These are phyloP conservation scores for Zygosaccharomyces pseudobailii DNA, from an alignment of 1,139 yeast species.

Conservation along the genomic window DNA sequence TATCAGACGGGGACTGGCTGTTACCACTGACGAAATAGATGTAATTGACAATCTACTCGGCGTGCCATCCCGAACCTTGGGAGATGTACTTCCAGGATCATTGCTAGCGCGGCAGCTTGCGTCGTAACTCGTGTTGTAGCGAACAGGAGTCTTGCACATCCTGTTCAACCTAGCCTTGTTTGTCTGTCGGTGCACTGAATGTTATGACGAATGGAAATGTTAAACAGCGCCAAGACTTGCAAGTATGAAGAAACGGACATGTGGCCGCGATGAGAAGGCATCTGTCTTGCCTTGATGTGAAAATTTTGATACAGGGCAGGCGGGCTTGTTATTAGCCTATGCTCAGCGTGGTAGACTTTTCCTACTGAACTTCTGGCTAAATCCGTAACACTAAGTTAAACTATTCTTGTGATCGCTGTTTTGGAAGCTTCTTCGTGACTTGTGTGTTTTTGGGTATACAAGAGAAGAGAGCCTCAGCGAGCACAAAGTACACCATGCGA, in stretches of 20 bases:
- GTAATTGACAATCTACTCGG: not conserved
- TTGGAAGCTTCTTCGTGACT: not conserved
- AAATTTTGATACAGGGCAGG: too few relatives aligned
- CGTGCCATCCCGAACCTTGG: not conserved
- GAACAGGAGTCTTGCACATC: not conserved
- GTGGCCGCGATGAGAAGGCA: not conserved
- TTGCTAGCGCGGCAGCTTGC: not conserved
- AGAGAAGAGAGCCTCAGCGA: too few relatives aligned
- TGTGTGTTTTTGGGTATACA: not conserved
- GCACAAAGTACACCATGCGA: too few relatives aligned
- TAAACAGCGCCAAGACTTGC: not conserved
- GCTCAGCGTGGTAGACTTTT: too few relatives aligned
- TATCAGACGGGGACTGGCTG: constrained; percentile 5
- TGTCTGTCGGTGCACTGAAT: not conserved
- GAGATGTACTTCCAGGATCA: not conserved
- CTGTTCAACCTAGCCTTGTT: not conserved
- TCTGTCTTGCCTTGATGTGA: not conserved
- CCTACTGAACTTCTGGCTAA: too few relatives aligned
- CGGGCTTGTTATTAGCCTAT: too few relatives aligned
- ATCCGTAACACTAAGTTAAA: not conserved
- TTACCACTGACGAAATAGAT: not conserved
- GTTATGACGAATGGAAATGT: not conserved
- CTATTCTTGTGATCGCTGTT: not conserved
- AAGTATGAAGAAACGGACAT: not conserved
- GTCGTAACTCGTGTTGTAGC: not conserved